These are phyloP conservation scores for Arabidopsis lyrata DNA, from an alignment of 441 rosid genomes.

Conservation along the genomic window DNA sequence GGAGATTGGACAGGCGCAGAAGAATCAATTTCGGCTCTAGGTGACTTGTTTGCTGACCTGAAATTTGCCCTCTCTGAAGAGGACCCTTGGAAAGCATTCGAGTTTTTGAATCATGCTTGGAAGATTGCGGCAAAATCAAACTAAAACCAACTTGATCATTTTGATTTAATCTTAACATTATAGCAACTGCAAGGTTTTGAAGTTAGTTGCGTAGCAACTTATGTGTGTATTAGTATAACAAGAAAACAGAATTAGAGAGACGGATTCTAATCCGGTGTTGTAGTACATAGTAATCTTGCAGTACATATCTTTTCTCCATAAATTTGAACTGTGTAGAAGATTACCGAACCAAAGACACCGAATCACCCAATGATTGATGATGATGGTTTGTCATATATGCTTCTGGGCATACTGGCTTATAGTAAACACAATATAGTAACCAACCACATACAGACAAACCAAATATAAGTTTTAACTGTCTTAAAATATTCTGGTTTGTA, in stretches of 20 bases:
- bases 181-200: not conserved
- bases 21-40: slow-evolving; percentile 43
- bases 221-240: no score
- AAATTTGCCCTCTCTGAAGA: slow-evolving; percentile 50
- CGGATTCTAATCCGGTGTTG: no score
- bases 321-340: slow-evolving; percentile 49
- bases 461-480: slow-evolving; percentile 1
- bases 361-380: slow-evolving; percentile 95
- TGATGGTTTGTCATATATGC: slow-evolving; percentile 72
- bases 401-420: no score
- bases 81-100: slow-evolving; percentile 48
- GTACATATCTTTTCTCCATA: no score
- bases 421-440: no score
- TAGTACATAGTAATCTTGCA: no score
- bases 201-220: no score
- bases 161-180: slow-evolving; percentile 1
- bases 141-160: not conserved
- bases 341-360: slow-evolving; percentile 97
- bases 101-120: slow-evolving; percentile 55
- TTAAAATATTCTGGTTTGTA: slow-evolving; percentile 11
- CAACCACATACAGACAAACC: no score
- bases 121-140: slow-evolving; percentile 47
- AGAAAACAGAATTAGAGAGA: no score
- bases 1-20: slow-evolving; percentile 36
- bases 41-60: slow-evolving; percentile 55